These are phyloP conservation scores for Xylaria multiplex DNA, from an alignment of 2,329 filamentous ascomycete species.

Conservation along the genomic window DNA sequence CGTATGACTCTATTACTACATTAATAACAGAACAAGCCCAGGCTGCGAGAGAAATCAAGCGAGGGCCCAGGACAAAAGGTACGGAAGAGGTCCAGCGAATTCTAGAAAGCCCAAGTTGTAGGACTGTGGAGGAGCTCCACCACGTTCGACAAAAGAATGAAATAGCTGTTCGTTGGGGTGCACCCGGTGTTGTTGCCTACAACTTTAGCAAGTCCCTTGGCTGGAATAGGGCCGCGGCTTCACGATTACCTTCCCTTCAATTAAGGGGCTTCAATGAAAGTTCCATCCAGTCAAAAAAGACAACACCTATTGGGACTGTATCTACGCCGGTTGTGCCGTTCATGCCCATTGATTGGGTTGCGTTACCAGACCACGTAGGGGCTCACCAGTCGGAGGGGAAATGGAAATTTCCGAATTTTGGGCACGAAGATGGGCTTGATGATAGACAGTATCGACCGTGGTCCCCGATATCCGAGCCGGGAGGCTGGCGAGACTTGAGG, in stretches of 20 bases:
- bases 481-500: constrained; percentile 31
- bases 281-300: too few relatives aligned
- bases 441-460: not conserved
- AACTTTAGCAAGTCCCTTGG: constrained; percentile 40
- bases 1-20: constrained; percentile 30
- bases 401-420: not conserved
- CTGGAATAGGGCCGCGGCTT: constrained; percentile 34
- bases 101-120: constrained; percentile 37
- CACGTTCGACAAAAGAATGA: constrained; percentile 34
- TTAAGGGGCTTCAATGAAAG: constrained; percentile 17
- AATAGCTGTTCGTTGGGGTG: constrained; percentile 34
- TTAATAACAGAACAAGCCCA: constrained; percentile 37
- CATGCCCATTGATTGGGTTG: constrained; percentile 38
- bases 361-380: constrained; percentile 2
- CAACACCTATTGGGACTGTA: too few relatives aligned
- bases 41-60: constrained; percentile 31
- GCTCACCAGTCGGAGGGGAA: not conserved
- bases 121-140: constrained; percentile 36
- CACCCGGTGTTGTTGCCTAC: constrained; percentile 31
- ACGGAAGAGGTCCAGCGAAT: constrained; percentile 38
- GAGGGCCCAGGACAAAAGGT: constrained; percentile 36
- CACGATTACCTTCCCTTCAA: constrained; percentile 36
- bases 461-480: constrained; percentile 33
- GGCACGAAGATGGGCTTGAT: not conserved
- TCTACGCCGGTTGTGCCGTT: constrained; percentile 1